Evolutionary conservation across 2,329 filamentous ascomycete genomes (phyloP), one percentile per base, ranked within the genome.

Genomic region (Canariomyces notabilis): DNA sequence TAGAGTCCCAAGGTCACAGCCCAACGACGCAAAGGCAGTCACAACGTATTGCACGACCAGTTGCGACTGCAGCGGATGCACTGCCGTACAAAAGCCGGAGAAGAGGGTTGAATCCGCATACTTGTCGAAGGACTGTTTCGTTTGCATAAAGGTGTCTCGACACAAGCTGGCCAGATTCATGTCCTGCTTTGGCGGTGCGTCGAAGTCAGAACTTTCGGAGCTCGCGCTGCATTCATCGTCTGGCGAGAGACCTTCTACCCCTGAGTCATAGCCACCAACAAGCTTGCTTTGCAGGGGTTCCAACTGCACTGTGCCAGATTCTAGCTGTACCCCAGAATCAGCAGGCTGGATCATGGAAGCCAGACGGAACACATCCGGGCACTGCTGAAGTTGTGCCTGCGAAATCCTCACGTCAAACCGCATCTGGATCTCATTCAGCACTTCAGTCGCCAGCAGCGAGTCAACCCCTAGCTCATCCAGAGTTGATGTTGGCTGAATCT

Each of bases 381-480:
- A 40, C 5, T 29, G 26, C 32, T 35, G 33, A 14, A 55, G 49
- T 12, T 42, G 23, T 0, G 47, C 44, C 26, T 50, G 49, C 6
- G 44, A 32, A 15, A 57, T 33, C 22, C 36, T 37, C 2, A 58
- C 21, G 7, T 34, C 35, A 16, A 58, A 55, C 2, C 22, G 37
- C 4, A 44, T 49, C 29, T 55, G 46, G 8, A 67, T 58, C 14
- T 67, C 64, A 12, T 49, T 47, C 5, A 57, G 45, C 16, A 69
- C 48, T 43, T 68, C 66, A 20, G 59, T 65, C 2, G 51, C 59
- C 53, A 67, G 58, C 8, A 68, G 52, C 6, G 67, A 69, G 44
- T 68, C 66, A 11, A 69, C 57, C 2, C 67, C 67, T 9, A 69
- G 46, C 22, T 67, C 63, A 6, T 50, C 57, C 19, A 67, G 49